Conservation (phyloP, 176 grass and related monocot genomes). For the Triticum monococcum region DNA sequence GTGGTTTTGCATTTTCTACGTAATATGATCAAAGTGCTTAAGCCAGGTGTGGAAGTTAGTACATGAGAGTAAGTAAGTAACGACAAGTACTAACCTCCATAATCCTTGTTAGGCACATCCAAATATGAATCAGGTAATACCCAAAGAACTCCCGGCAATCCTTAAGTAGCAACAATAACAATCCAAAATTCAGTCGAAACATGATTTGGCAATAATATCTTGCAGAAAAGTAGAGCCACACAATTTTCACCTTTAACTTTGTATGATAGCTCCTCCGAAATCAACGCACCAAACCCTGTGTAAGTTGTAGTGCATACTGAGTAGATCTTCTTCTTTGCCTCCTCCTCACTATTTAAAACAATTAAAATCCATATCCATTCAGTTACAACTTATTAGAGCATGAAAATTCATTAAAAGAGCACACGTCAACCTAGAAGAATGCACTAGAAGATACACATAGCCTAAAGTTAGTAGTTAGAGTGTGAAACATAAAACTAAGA, state of each 20-base stretch:
- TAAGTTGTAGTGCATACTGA: constrained; percentile 88
- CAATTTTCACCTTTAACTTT: constrained; percentile 94
- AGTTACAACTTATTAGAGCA: neutral
- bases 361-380: constrained; percentile 15
- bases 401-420: neutral
- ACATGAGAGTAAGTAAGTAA: neutral
- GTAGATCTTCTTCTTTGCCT: constrained; percentile 96
- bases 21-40: neutral
- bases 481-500: neutral
- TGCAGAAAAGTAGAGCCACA: neutral
- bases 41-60: neutral
- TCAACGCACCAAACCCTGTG: constrained; percentile 80
- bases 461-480: neutral
- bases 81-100: constrained; percentile 62
- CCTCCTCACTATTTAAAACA: constrained; percentile 68
- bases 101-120: constrained; percentile 98
- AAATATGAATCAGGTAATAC: constrained; percentile 98
- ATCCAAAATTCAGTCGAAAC: constrained; percentile 7
- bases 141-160: constrained; percentile 97
- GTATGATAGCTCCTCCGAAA: constrained; percentile 92
- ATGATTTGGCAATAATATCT: neutral
- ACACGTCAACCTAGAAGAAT: neutral
- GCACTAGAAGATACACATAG: constrained; percentile 10
- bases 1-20: neutral
- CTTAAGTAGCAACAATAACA: constrained; percentile 30